A percentile compares a stretch with the other conserved stretches of the same genome.
phyloP scores from a whole-genome alignment of 2,329 filamentous ascomycete species.

The Aureobasidium leucospermi region DNA sequence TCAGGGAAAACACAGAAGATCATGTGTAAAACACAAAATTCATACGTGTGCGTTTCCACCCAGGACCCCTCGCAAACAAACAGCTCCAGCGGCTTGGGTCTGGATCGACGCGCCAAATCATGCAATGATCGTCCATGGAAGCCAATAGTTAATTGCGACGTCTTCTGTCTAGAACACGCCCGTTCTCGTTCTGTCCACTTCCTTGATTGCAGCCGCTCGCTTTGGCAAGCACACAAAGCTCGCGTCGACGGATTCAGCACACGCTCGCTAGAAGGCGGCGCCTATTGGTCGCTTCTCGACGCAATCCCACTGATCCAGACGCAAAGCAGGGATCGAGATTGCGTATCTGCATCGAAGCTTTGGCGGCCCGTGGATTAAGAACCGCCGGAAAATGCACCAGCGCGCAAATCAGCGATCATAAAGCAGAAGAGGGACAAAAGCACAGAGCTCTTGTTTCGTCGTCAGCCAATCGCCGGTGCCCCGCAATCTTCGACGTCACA shows the following conservation, averaged over 20 bases:
- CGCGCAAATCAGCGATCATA: conserved; percentile 6
- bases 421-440: background rate
- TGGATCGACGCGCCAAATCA: background rate
- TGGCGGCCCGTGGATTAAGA: conserved; percentile 6
- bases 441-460: background rate
- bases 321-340: conserved; percentile 1
- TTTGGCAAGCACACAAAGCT: background rate
- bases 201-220: background rate
- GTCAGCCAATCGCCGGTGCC: background rate
- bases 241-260: background rate
- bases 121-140: conserved; percentile 6
- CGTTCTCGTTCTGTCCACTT: background rate
- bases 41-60: background rate
- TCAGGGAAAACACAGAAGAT: background rate
- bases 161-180: conserved; percentile 4
- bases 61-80: background rate
- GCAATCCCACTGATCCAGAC: background rate
- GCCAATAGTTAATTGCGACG: conserved; percentile 5
- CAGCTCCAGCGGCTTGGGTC: background rate
- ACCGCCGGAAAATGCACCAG: background rate
- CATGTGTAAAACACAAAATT: background rate
- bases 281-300: background rate
- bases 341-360: conserved; percentile 6
- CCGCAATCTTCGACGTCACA: background rate
- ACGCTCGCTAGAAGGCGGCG: background rate